Evolutionary conservation across 179 eudicot genomes (phyloP).

Genomic region (Actinidia arguta): DNA sequence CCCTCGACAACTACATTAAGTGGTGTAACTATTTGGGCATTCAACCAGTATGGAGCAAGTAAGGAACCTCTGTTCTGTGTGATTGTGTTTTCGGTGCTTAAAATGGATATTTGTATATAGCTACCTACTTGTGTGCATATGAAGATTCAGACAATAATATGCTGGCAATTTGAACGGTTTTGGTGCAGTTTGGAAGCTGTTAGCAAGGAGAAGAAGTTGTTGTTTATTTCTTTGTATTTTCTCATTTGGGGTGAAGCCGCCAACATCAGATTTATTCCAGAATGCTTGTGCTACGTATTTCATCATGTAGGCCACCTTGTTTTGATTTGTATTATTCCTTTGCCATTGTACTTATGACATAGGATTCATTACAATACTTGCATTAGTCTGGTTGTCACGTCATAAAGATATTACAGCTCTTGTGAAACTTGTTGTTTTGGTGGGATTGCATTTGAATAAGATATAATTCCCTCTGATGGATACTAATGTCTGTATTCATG

Average conservation of each 20-base stretch:
- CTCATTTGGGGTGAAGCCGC: constrained; percentile 99
- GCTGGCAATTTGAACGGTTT: not conserved
- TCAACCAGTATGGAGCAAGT: constrained; percentile 94
- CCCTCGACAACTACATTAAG: constrained; percentile 92
- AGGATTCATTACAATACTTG: not conserved
- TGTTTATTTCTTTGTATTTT: constrained; percentile 78
- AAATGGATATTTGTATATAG: not conserved
- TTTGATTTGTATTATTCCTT: not conserved
- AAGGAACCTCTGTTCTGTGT: constrained; percentile 25
- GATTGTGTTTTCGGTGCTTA: not conserved
- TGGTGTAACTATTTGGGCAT: constrained; percentile 93
- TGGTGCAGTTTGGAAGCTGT: constrained; percentile 81
- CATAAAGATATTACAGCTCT: not conserved
- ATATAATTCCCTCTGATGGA: not conserved
- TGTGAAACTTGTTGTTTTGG: not conserved
- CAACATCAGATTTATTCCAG: constrained; percentile 93
- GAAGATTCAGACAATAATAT: not conserved
- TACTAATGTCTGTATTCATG: not conserved
- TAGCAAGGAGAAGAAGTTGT: constrained; percentile 88
- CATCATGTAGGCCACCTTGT: constrained; percentile 73
- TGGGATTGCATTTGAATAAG: not conserved
- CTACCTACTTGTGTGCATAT: not conserved
- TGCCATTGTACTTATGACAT: not conserved
- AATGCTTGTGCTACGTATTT: constrained; percentile 99
- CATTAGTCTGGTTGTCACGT: not conserved